A percentile compares a stretch with the other conserved stretches of the same genome.
Conservation (phyloP, 441 rosid species). For the Populus hybrid region DNA sequence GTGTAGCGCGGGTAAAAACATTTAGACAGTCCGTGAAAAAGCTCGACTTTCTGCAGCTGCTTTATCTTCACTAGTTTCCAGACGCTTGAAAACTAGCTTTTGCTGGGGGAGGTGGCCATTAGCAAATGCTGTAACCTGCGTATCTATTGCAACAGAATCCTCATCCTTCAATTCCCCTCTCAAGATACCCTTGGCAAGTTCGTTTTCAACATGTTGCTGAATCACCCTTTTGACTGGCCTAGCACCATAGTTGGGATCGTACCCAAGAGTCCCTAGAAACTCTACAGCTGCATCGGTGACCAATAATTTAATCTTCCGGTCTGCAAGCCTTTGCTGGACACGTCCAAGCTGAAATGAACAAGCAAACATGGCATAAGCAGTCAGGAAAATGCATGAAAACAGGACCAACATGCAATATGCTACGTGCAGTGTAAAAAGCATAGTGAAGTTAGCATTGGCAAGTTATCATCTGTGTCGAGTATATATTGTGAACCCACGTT, state of each 20-base stretch:
- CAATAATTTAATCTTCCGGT: constrained; percentile 73
- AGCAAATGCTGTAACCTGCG: constrained; percentile 62
- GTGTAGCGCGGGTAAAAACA: not conserved
- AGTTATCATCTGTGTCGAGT: constrained; percentile 57
- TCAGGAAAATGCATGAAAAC: not conserved
- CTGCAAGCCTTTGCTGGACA: constrained; percentile 83
- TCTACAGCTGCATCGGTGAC: constrained; percentile 73
- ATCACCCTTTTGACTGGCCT: constrained; percentile 97
- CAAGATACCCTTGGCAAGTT: constrained; percentile 93
- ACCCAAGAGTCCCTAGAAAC: constrained; percentile 85
- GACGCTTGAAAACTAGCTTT: constrained; percentile 66
- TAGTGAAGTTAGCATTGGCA: constrained; percentile 13
- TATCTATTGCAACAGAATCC: constrained; percentile 60
- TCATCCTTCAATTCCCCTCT: constrained; percentile 90
- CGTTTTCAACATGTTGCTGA: constrained; percentile 89
- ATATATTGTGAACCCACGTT: constrained; percentile 96
- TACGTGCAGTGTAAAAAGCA: not conserved
- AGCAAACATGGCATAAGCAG: constrained; percentile 8
- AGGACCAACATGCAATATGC: not conserved
- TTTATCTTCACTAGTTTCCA: constrained; percentile 29
- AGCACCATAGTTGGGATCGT: constrained; percentile 96
- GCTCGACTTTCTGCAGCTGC: constrained; percentile 36
- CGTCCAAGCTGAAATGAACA: constrained; percentile 69
- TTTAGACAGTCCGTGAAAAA: constrained; percentile 29
- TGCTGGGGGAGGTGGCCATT: constrained; percentile 85